Percentiles rank a stretch among this genome's conserved stretches.
Evolutionary conservation across 176 grass and related monocot species (phyloP).

Genomic region (Microstegium vimineum): DNA sequence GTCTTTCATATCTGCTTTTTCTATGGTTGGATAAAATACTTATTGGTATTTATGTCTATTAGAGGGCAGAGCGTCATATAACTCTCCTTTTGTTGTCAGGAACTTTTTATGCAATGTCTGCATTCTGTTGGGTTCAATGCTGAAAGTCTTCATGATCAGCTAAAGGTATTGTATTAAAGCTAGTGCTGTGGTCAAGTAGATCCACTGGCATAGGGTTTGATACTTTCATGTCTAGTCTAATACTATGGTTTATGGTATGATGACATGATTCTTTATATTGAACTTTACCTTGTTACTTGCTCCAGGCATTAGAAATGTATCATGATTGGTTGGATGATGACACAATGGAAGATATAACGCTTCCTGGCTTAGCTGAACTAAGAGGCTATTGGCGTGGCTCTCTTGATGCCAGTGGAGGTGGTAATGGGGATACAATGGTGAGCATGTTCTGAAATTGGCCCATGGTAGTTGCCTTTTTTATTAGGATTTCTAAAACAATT

Average conservation of each 20-base stretch:
- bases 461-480: constrained; percentile 21
- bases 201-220: neutral
- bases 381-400: constrained; percentile 92
- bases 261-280: constrained; percentile 7
- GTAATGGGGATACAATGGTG: constrained; percentile 96
- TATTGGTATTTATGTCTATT: constrained; percentile 20
- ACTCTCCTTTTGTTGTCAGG: constrained; percentile 59
- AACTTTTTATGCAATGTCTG: constrained; percentile 92
- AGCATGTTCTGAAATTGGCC: constrained; percentile 24
- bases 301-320: constrained; percentile 79
- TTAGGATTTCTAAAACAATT: constrained; percentile 14
- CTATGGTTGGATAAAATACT: constrained; percentile 15
- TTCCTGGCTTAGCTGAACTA: constrained; percentile 93
- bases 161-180: constrained; percentile 60
- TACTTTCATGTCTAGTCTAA: constrained; percentile 7
- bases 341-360: constrained; percentile 83
- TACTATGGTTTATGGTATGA: neutral
- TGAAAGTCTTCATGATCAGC: constrained; percentile 84
- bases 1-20: neutral
- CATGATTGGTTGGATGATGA: constrained; percentile 69
- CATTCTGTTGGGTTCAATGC: constrained; percentile 87
- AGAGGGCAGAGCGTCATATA: neutral
- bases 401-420: constrained; percentile 96
- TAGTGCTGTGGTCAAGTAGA: constrained; percentile 20
- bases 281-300: constrained; percentile 28